Evolutionary conservation across 163 green algal species (phyloP), one percentile per base, ranked within the genome.

Genomic region (Chlamydomonas reinhardtii): DNA sequence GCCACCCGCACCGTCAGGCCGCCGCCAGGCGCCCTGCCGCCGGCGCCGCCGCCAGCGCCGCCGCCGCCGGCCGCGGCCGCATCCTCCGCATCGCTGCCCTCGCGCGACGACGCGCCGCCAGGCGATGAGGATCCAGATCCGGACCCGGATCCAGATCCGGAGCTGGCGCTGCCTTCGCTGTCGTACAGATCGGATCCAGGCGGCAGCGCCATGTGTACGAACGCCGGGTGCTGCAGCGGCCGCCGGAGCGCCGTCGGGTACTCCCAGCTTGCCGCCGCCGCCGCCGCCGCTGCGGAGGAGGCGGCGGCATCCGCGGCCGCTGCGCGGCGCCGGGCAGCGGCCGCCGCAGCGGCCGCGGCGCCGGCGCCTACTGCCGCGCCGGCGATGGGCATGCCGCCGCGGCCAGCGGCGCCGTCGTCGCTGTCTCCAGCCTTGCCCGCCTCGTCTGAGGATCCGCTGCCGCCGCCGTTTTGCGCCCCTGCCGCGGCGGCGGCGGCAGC

Each of bases 241-340:
- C 54, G 52, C 34, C 34, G 27, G 24, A 85, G 48, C 34, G 34
- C 79, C 14, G 78, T 76, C 19, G 78, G 78, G 29, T 85, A 85
- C 43, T 85, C 78, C 66, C 78, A 85, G 2, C 22, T 17, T 1
- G 16, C 32, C 68, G 15, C 64, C 64, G 29, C 29, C 4, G 29
- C 64, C 4, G 20, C 64, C 15, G 29, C 15, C 1, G 29, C 64
- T 2, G 14, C 64, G 14, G 14, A 19, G 4, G 25, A 19, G 25
- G 59, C 59, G 29, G 6, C 5, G 29, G 15, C n/a, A n/a, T n/a
- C n/a, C n/a, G n/a, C n/a, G n/a, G n/a, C 64, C 29, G 27, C 29
- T 9, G 29, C 64, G 24, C 64, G 64, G 15, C 27, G 64, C 64
- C 29, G 27, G 20, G 64, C 64, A 3, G 64, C 29, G 1, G 27